Evolutionary conservation across 805 yeast genomes (phyloP), one percentile per base, ranked within the genome.

Genomic region (Suhomyces sp.): DNA sequence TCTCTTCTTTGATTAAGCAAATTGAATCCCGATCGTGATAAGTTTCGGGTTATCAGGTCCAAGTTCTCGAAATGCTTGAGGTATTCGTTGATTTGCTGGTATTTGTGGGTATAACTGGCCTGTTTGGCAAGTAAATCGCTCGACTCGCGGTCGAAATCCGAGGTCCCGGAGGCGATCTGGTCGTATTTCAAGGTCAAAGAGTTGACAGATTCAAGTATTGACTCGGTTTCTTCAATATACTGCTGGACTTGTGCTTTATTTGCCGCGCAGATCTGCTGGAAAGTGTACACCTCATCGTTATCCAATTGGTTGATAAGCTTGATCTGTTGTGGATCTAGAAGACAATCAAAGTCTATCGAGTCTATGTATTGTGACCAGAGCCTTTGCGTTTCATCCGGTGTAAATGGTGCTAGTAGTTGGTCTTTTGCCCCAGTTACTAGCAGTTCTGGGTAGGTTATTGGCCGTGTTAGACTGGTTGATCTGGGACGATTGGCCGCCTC

Each of bases 21-120:
- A 46, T 76, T 78, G n/a, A 86, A 81, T 1, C 89, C 90, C 1
- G 81, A 75, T 24, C 84, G 79, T 57, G 90, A 87, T 55, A 93
- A 77, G 42, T 78, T 77, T 52, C 83, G 79, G 36, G 89, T 86
- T 41, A 90, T 85, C 3, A 80, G 72, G 50, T 90, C 96, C 50
- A 93, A 72, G 19, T 82, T 75, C 57, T 87, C 91, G 65, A 90
- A 92, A 50, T 83, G 76, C 17, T 73, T 66, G 52, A 93, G 74
- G 47, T 81, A 77, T 1, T 60, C 49, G 17, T 77, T 72, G 23
- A 90, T 66, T 3, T 79, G 81, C 0, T 64, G 60, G 29, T 79
- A 73, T 40, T 84, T 70, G 1, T 57, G 55, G 17, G 70, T 69
- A 49, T 81, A 73, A 12, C 71, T 70, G 1, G 67, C 64, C 47